Base-by-base conservation (phyloP, 2,329 filamentous ascomycete genomes). In the Aschersonia sp. region DNA sequence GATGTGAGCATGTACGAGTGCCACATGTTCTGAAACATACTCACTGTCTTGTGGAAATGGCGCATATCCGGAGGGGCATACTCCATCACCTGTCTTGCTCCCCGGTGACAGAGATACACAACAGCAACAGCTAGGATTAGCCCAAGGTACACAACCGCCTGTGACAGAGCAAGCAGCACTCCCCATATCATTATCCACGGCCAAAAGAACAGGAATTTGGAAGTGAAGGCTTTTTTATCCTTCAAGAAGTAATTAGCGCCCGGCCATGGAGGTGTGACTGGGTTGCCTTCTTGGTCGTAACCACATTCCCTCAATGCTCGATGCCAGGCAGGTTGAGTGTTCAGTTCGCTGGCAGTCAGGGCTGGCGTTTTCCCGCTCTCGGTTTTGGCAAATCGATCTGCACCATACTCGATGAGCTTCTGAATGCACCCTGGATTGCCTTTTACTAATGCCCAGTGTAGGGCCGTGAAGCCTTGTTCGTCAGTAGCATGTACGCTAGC, bases 391-490 rank as follows among this genome's bases (percentile, higher is more conserved):
- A 94, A 97, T 43, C 92, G 79, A 66, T 98, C 92, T 30, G 89
- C 82, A 44, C 92, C 94, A 62, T 95, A 95, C 68, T 98, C 92
- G 55, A 98, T 77, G 43, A 98, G 72, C 66, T 95, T 97, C 61
- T 94, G 81, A 52, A 98, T 84, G 62, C 89, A 95, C 9, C 81
- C 81, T 51, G 86, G 78, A 45, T 84, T 92, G 10, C 94, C 92
- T 66, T 94, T 95, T 37, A 98, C 92, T 44, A 98, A 70, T 1
- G 88, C 89, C 92, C 92, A 98, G 61, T 98, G 92, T 54, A 98
- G 69, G 4, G 92, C 88, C 0, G 90, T 95, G 62, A 97, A 92
- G 31, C 90, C 90, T 55, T 89, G 84, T 60, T 95, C 88, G 58
- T 98, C 92, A 32, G 76, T 80, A 35, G 87, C 83, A 64, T 94